These are phyloP conservation scores for Eucalyptus virginea DNA, from an alignment of 345 rosid species.

Conservation along the genomic window DNA sequence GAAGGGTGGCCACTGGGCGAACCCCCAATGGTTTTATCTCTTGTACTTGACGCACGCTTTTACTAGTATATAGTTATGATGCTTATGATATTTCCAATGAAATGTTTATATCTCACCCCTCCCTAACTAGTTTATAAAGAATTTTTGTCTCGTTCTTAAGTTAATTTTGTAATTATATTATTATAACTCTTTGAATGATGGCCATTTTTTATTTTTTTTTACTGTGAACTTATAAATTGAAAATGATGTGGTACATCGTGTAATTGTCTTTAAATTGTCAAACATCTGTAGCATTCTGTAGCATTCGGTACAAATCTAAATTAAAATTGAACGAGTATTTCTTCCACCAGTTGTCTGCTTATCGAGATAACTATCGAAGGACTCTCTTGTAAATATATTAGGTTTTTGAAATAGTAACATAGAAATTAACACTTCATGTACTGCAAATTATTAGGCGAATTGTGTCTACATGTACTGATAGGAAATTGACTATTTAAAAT, in stretches of 20 bases:
- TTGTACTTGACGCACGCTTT: not conserved
- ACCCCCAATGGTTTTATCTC: too few species aligned
- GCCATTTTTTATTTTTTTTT: not conserved
- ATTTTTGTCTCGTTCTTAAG: not conserved
- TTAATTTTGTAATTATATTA: not conserved
- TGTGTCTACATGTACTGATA: not conserved
- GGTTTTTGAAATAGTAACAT: too few species aligned
- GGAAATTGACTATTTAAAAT: not conserved
- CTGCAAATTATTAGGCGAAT: not conserved
- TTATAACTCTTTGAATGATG: not conserved
- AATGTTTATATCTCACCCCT: not conserved
- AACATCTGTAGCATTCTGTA: not conserved
- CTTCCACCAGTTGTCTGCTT: fast-evolving
- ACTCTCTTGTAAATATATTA: not conserved
- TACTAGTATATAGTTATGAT: not conserved
- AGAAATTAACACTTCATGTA: not conserved
- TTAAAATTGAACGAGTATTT: not conserved
- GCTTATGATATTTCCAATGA: not conserved
- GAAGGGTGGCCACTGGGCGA: too few species aligned
- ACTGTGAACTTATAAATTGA: too few species aligned
- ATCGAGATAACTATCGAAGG: not conserved
- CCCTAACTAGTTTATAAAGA: not conserved
- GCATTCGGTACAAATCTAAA: not conserved
- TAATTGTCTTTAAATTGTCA: not conserved
- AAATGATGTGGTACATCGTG: not conserved